Percentiles rank a stretch among this genome's conserved stretches.
phyloP scores from a whole-genome alignment of 768 basidiomycete species.

The Termitomyces sp. region DNA sequence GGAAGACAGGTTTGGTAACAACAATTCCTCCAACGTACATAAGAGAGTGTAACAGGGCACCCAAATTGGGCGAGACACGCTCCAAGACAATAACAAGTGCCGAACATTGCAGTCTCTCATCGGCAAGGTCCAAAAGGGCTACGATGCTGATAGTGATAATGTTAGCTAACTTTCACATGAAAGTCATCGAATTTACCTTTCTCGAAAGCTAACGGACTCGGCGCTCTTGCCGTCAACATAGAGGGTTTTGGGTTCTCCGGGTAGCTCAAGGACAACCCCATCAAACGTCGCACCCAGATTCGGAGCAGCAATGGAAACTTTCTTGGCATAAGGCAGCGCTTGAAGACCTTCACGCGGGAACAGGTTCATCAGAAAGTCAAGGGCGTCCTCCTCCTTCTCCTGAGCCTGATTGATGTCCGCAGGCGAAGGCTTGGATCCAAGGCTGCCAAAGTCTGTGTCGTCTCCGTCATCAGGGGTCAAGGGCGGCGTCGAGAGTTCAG shows the following conservation, averaged over 20 bases:
- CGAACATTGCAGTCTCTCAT: conserved; percentile 75
- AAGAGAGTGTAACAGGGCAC: conserved; percentile 78
- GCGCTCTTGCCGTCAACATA: conserved; percentile 86
- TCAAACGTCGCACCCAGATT: conserved; percentile 69
- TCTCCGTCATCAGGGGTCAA: conserved; percentile 68
- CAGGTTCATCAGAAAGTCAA: conserved; percentile 74
- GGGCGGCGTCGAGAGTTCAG: conserved; percentile 65
- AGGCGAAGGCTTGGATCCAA: conserved; percentile 30
- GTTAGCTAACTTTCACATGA: conserved; percentile 6
- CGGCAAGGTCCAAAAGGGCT: conserved; percentile 82
- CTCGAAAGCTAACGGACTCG: conserved; percentile 72
- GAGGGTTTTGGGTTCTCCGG: conserved; percentile 67
- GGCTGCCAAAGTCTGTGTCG: conserved; percentile 41
- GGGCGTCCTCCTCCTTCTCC: conserved; percentile 61
- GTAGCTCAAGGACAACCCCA: conserved; percentile 73
- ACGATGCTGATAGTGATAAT: conserved; percentile 56
- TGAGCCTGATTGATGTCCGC: conserved; percentile 27
- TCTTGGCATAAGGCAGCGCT: conserved; percentile 69
- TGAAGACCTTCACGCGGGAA: conserved; percentile 71
- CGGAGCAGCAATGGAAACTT: conserved; percentile 69
- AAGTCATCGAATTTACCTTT: conserved; percentile 53
- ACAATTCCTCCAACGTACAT: conserved; percentile 92
- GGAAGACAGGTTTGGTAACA: conserved; percentile 76
- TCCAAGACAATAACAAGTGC: conserved; percentile 80
- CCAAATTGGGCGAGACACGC: conserved; percentile 64